Percentiles rank a stretch among this genome's conserved stretches.
These are phyloP conservation scores for Boletus vinaceobasis DNA, from an alignment of 768 basidiomycete species.

Conservation along the genomic window DNA sequence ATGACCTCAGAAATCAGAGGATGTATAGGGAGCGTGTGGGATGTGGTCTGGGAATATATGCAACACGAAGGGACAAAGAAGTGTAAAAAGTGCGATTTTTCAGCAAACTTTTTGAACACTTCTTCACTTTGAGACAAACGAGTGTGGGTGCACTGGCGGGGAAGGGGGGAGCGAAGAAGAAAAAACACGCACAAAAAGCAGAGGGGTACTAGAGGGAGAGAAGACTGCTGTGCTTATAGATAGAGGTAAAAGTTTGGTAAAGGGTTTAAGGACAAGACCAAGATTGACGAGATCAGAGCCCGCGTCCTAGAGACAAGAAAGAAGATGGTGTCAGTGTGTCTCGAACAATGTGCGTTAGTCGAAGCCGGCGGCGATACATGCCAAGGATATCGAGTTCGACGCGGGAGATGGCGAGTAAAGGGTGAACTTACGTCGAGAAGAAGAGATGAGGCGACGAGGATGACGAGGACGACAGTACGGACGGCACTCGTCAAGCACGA, in stretches of 20 bases:
- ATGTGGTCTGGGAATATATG: conserved; percentile 30
- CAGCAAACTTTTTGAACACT: conserved; percentile 27
- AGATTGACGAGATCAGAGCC: conserved; percentile 33
- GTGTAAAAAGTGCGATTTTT: conserved; percentile 29
- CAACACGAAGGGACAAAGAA: conserved; percentile 18
- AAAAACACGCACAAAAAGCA: conserved; percentile 42
- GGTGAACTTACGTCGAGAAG: conserved; percentile 25
- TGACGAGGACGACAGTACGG: conserved; percentile 7
- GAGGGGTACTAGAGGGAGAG: conserved; percentile 24
- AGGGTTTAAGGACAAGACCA: conserved; percentile 33
- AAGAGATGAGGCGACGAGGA: conserved; percentile 12
- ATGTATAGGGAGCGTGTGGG: conserved; percentile 45
- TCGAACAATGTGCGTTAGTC: background rate
- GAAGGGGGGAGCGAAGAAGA: conserved; percentile 21
- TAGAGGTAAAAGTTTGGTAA: conserved; percentile 34
- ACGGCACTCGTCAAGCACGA: conserved; percentile 17
- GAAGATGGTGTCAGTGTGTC: conserved; percentile 7
- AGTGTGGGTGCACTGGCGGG: conserved; percentile 29
- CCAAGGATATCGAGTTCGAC: background rate
- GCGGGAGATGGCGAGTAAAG: background rate
- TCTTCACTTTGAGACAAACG: conserved; percentile 26
- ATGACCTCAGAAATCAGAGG: conserved; percentile 35
- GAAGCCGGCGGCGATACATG: background rate
- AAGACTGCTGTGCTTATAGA: conserved; percentile 39
- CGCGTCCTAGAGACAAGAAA: conserved; percentile 17